Evolutionary conservation across 2,329 filamentous ascomycete genomes (phyloP).

Genomic region (Aspergillus arachidicola): DNA sequence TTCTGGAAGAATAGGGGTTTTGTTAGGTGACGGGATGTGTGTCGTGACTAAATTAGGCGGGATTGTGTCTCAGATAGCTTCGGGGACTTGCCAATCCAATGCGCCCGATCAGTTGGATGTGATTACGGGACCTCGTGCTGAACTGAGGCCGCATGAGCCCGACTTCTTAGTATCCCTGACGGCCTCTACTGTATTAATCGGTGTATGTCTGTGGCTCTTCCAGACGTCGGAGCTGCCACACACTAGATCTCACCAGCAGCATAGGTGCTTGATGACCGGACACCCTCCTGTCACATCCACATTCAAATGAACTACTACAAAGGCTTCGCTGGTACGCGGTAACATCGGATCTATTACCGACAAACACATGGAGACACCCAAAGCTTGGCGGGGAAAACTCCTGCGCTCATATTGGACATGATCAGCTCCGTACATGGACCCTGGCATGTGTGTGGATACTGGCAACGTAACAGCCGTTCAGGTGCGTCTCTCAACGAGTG

Average conservation of each 20-base stretch:
- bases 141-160: too few species aligned
- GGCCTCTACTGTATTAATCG: neutral
- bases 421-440: neutral
- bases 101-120: too few species aligned
- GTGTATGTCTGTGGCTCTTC: too few species aligned
- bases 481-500: too few species aligned
- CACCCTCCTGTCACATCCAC: neutral
- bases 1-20: neutral
- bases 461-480: too few species aligned
- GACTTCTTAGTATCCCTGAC: neutral
- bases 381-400: neutral
- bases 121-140: too few species aligned
- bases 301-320: neutral
- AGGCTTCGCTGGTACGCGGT: neutral
- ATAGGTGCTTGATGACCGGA: neutral
- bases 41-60: neutral
- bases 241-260: too few species aligned
- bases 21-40: neutral
- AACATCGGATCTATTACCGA: neutral
- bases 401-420: neutral
- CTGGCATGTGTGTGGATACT: too few species aligned
- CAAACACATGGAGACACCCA: neutral
- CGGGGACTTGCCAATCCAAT: too few species aligned
- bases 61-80: neutral
- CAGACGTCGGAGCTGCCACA: too few species aligned